Base-by-base conservation (phyloP, 108 stramenopile genomes). In the Discostella pseudostelligera region DNA sequence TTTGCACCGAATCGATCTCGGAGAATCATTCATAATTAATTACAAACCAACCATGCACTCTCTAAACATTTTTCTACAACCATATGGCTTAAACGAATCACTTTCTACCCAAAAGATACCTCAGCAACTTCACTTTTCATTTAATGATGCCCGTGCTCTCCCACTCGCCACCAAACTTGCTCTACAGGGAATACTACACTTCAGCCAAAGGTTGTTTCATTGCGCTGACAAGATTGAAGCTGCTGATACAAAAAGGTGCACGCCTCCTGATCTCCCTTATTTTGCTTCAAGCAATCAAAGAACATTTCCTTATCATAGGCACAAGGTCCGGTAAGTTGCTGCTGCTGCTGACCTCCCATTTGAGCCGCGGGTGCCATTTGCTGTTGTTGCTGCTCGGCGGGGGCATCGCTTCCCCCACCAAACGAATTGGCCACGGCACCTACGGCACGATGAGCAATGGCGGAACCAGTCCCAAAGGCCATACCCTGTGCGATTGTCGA, bases 401-500 rank as follows among this genome's bases (percentile, higher is more conserved):
- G 56, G 9, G 73, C 54, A 16, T 39, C 50, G 39, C 46, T 44
- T n/a, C 68, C 66, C 24, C 93, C 93, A 32, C 76, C 63, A 51
- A 95, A 70, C 67, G 88, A 75, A n/a, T 79, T 83, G 28, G 86
- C 90, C 9, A 72, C 90, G 8, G 90, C 89, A 56, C 93, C 93
- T 6, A 95, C 93, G 29, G 90, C 93, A 44, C 94, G 92, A 62
- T 98, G 97, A 39, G 96, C 97, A 70, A 98, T 90, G 49, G 96
- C 96, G 4, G 87, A 89, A 49, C 97, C 97, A 48, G 93, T 97
- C 57, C 97, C 97, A 72, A 98, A 98, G 13, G 96, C 96, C 89
- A 97, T 96, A 45, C 97, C 97, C 78, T 98, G 97, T 14, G 88
- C 93, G 81, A 98, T 97, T 51, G 96, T 96, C 43, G 90, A 90